Evolutionary conservation across 148 eudicot species (phyloP), one percentile per base, ranked within the genome.

Genomic region (Silene conica): DNA sequence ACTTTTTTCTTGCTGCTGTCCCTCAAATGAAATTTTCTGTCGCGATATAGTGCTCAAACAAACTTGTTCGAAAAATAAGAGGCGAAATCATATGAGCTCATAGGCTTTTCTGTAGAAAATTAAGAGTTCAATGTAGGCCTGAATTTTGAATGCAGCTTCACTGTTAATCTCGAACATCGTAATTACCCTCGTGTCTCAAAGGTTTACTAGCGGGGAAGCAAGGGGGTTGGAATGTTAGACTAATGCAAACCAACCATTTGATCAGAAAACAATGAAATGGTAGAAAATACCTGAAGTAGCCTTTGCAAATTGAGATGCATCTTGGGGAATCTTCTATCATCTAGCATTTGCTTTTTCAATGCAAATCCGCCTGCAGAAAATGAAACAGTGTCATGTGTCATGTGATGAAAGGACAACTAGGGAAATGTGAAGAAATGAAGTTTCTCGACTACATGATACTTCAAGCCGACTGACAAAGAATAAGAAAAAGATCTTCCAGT

Each of bases 221-320:
- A 62, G 66, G 66, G 2, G 66, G 66, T 62, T 61, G 28, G 31
- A 61, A 23, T 21, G 1, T 3, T 34, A 2, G 31, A 23, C 23
- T 21, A 7, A 11, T 34, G 10, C 12, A 22, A 20, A 11, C 65
- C 19, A 68, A 41, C 69, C 38, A 21, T 0, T 28, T 56, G 38
- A 16, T 31, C 3, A 21, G n/a, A 63, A 38, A 54, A 62, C 3
- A 12, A 58, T 45, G 21, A 23, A 50, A 34, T 9, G 72, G 66
- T 43, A 28, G 54, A 73, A 72, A 79, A 67, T 82, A 95, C 98
- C 96, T 95, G 99, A 69, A 92, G 83, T 77, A 92, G 85, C 60
- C 99, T 88, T 80, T 92, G 99, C 85, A 95, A 79, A 87, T 92
- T 89, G 45, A 95, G 84, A 81, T 95, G 99, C 92, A 95, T 90